A percentile compares a stretch with the other conserved stretches of the same genome.
Evolutionary conservation across 495 filamentous ascomycete species (phyloP).

Genomic region (Elaphomyces granulatus): DNA sequence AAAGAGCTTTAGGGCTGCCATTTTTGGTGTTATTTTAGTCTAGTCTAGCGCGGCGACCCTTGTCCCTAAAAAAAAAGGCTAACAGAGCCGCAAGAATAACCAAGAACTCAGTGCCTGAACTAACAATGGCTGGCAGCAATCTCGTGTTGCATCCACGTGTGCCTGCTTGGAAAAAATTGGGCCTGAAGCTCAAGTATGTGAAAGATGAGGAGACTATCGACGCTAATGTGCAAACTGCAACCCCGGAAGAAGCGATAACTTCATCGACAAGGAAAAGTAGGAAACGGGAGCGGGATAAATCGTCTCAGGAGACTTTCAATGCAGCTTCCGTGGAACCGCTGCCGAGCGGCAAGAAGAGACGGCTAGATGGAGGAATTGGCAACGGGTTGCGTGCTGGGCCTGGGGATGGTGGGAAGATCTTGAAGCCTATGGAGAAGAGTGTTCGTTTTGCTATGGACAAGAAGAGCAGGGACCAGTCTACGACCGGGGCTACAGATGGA

Average conservation of each 20-base stretch:
- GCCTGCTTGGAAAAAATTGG: slow-evolving; percentile 66
- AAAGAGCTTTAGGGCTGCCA: no score
- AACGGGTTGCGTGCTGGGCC: slow-evolving; percentile 8
- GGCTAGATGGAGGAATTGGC: slow-evolving; percentile 2
- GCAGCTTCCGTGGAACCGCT: background rate
- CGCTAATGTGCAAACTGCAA: slow-evolving; percentile 7
- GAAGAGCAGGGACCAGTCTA: slow-evolving; percentile 44
- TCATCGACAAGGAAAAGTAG: slow-evolving; percentile 8
- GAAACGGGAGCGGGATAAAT: slow-evolving; percentile 10
- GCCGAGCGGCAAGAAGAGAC: slow-evolving; percentile 7
- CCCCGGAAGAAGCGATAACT: slow-evolving; percentile 4
- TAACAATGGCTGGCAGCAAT: slow-evolving; percentile 12
- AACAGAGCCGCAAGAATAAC: no score
- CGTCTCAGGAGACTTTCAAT: no score
- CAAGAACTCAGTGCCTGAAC: no score
- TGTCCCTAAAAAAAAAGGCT: no score
- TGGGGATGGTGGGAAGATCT: slow-evolving; percentile 4
- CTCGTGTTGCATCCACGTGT: slow-evolving; percentile 29
- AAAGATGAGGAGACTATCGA: slow-evolving; percentile 25
- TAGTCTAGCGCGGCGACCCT: no score
- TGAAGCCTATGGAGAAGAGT: no score
- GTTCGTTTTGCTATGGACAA: slow-evolving; percentile 64
- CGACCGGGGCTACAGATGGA: no score
- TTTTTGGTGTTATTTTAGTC: no score
- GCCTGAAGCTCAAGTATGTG: slow-evolving; percentile 55